A percentile compares a stretch with the other conserved stretches of the same genome.
Conservation (phyloP, 1,139 yeast genomes). For the Tardiomyces blankii region DNA sequence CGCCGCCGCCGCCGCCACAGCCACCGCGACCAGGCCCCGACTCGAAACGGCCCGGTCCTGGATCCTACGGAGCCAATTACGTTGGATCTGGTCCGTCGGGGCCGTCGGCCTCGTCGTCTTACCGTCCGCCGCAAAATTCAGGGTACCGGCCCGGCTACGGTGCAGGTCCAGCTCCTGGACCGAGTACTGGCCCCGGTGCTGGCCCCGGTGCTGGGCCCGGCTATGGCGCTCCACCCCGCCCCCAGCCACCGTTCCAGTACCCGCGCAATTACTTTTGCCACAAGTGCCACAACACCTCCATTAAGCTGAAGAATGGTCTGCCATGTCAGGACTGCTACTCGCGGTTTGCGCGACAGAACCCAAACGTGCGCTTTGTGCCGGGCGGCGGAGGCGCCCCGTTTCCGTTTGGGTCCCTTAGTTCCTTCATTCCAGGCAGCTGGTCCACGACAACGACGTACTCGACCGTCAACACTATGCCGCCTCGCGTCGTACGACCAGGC, state of each 20-base stretch:
- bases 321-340: slow-evolving; percentile 69
- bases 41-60: slow-evolving; percentile 1
- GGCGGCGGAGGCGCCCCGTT: too few relatives aligned
- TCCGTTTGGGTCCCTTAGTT: slow-evolving; percentile 1
- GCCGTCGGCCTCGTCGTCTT: neutral
- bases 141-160: neutral
- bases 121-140: too few relatives aligned
- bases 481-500: slow-evolving; percentile 56
- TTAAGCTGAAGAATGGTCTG: slow-evolving; percentile 50
- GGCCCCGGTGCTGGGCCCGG: slow-evolving; percentile 8
- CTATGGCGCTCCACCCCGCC: slow-evolving; percentile 9
- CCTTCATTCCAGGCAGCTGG: slow-evolving; percentile 2
- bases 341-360: slow-evolving; percentile 36
- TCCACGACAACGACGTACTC: slow-evolving; percentile 2
- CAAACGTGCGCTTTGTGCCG: slow-evolving; percentile 6
- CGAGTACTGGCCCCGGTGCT: slow-evolving; percentile 6
- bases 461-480: slow-evolving; percentile 15
- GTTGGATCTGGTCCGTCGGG: neutral
- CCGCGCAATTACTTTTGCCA: slow-evolving; percentile 53
- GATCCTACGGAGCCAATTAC: neutral
- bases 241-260: slow-evolving; percentile 51
- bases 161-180: neutral
- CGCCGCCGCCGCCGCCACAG: slow-evolving; percentile 7
- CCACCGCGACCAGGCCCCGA: slow-evolving; percentile 4
- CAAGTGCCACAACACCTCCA: slow-evolving; percentile 70